Evolutionary conservation across 2,329 filamentous ascomycete genomes (phyloP).

Genomic region (Ciborinia camelliae): DNA sequence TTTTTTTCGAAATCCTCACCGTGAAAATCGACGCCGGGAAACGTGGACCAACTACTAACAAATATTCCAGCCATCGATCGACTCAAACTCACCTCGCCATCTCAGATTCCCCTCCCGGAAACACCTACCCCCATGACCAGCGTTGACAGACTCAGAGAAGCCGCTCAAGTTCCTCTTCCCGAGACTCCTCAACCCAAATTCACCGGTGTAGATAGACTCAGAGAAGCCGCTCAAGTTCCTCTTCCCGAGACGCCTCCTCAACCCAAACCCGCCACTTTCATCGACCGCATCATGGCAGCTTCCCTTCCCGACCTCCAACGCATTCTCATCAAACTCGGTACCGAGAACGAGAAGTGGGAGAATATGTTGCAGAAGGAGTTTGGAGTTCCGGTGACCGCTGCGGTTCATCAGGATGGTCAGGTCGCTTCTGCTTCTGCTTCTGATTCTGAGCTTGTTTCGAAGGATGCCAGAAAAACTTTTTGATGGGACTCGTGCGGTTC

Average conservation of each 20-base stretch:
- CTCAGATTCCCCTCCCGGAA: neutral
- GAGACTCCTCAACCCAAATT: neutral
- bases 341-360: neutral
- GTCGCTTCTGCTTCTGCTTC: too few species aligned
- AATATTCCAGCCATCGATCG: rapidly evolving
- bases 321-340: neutral
- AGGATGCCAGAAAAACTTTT: too few species aligned
- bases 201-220: too few species aligned
- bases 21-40: too few species aligned
- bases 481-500: too few species aligned
- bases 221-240: neutral
- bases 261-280: neutral
- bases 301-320: neutral
- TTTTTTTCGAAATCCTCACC: neutral
- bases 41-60: neutral
- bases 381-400: too few species aligned
- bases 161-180: neutral
- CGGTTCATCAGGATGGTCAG: too few species aligned
- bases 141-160: too few species aligned
- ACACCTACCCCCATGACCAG: neutral
- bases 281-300: neutral
- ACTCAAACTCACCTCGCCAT: neutral
- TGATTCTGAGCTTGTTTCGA: too few species aligned
- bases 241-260: neutral
- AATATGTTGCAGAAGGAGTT: neutral